Base-by-base conservation (phyloP, 805 yeast genomes). In the Starmerella geochares region DNA sequence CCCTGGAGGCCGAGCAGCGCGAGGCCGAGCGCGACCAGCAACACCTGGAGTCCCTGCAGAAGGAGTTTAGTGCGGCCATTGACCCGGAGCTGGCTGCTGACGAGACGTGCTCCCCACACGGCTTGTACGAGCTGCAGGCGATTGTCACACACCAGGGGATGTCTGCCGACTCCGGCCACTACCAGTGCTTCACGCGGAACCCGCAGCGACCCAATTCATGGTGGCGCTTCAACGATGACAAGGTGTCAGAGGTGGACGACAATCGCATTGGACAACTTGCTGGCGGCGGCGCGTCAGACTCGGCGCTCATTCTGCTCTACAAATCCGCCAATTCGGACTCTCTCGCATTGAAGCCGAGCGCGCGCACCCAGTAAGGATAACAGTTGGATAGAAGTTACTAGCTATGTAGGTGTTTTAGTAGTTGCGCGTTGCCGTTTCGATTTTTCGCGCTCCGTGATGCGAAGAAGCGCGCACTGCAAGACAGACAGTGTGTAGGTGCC, bases 221-320 rank as follows among this genome's bases (percentile, higher is more conserved):
- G 99, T 90, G 85, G 82, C 81, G 81, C 66, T 92, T 86, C 69
- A 87, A 92, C 65, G 99, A 92, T 66, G 95, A 88, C 67, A 82
- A 82, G 63, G 95, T 92, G 16, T 71, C 78, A 7, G 69, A 73
- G 37, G 87, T 88, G n/a, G 78, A 74, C 54, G 83, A 79, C 62
- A 92, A 87, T 46, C 86, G 78, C 62, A 79, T 92, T 53, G 95
- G 87, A 65, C 67, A 76, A 50, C 73, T 92, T 57, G 84, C 96
- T 4, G 99, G 98, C 39, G 99, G 99, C 50, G 96, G 97, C 51
- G 98, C 94, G 70, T 51, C 95, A 59, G 99, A 92, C 67, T 80
- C 92, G 61, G 99, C 98, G 2, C 76, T 92, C 65, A 81, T 92
- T 49, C 73, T 90, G 58, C 69, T 92, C 49, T 92, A 92, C 71